Percentiles rank a stretch among this genome's conserved stretches.
Conservation (phyloP, 176 grass and related monocot genomes). For the Cenchrus americanus region DNA sequence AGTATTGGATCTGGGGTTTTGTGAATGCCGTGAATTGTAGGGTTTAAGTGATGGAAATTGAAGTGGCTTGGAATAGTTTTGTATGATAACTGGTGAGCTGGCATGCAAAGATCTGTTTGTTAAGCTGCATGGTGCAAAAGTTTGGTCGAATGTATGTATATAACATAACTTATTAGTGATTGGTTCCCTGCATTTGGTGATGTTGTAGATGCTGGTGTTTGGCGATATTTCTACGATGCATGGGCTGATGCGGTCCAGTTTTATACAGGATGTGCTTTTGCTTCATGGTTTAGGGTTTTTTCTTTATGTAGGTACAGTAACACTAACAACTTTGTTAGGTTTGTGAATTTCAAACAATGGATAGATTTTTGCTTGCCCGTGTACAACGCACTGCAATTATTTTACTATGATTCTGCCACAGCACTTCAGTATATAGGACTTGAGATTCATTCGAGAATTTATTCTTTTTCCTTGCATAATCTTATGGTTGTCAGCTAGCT, state of each 20-base stretch:
- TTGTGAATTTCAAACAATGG: not conserved
- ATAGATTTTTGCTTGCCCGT: slow-evolving; percentile 19
- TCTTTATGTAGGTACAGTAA: not conserved
- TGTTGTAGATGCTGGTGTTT: slow-evolving; percentile 17
- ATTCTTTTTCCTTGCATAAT: slow-evolving; percentile 7
- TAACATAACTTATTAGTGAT: not conserved
- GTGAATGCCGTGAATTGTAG: slow-evolving; percentile 20
- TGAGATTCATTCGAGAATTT: not conserved
- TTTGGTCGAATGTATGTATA: slow-evolving; percentile 2
- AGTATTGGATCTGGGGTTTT: slow-evolving; percentile 19
- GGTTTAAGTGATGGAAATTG: slow-evolving; percentile 1
- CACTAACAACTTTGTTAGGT: not conserved
- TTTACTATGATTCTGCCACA: slow-evolving; percentile 6
- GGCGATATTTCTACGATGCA: not conserved
- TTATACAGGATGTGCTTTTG: not conserved
- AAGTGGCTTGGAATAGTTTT: not conserved
- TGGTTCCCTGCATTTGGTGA: slow-evolving; percentile 2
- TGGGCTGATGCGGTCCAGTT: no score
- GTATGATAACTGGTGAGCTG: not conserved
- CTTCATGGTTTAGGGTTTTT: not conserved
- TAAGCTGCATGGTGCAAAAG: slow-evolving; percentile 3
- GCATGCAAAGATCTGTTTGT: not conserved
- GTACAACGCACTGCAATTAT: not conserved
- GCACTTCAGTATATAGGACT: slow-evolving; percentile 22
- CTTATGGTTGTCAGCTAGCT: slow-evolving; percentile 6